phyloP scores from a whole-genome alignment of 2,329 filamentous ascomycete genomes.

The Colletotrichum liriopes region DNA sequence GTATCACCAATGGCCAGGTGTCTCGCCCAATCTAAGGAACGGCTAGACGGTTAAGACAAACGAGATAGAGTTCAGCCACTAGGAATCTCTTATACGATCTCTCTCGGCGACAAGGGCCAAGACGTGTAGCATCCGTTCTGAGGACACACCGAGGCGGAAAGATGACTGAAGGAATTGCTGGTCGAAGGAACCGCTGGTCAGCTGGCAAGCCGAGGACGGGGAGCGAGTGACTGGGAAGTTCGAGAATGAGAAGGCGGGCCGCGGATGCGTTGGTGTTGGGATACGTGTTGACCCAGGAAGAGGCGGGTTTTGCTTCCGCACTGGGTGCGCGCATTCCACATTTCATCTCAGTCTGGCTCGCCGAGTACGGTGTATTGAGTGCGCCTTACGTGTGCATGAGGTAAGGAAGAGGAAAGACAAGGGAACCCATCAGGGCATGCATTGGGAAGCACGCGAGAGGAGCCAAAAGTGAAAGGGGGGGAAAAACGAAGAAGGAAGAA shows the following conservation, averaged over 20 bases:
- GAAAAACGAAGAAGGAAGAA: no score
- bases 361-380: not conserved
- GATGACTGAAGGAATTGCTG: not conserved
- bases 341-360: slow-evolving; percentile 1
- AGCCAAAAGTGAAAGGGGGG: not conserved
- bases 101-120: not conserved
- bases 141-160: not conserved
- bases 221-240: not conserved
- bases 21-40: slow-evolving; percentile 24
- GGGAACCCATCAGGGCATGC: not conserved
- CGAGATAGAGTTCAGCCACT: slow-evolving; percentile 31
- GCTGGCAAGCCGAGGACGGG: not conserved
- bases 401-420: not conserved
- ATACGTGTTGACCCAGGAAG: not conserved
- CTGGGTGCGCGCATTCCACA: not conserved
- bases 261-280: not conserved
- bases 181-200: no score
- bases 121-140: not conserved
- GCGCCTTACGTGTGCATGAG: slow-evolving; percentile 18
- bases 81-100: not conserved
- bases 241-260: not conserved
- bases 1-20: slow-evolving; percentile 8
- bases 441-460: no score
- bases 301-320: not conserved
- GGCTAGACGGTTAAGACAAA: slow-evolving; percentile 19